Base-by-base conservation (phyloP, 345 rosid genomes). In the Aquilaria yunnanensis region DNA sequence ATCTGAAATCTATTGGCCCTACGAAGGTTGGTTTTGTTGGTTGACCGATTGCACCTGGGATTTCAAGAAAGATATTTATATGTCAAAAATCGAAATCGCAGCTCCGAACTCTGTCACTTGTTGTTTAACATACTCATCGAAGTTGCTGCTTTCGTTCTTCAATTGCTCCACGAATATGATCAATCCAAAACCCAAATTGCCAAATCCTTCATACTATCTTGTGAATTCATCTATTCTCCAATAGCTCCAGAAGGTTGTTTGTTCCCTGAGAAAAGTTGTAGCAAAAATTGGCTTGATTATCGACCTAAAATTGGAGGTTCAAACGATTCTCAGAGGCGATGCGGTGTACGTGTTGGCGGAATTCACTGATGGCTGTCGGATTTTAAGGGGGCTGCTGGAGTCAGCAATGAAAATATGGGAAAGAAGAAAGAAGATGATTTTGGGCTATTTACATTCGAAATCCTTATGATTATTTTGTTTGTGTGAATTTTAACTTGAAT, bases 161-260 rank as follows among this genome's bases (percentile, higher is more conserved):
- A 94, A 73, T 72, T 88, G 93, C 82, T 88, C 90, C 54, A 86
- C 88, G 53, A 75, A 88, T 10, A 86, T 80, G 56, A 89, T 82
- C 1, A 88, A 64, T 60, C 96, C 95, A 0, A 89, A 73, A 10
- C 91, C 89, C 62, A 94, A 88, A 57, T 86, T 95, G 10, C 91
- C 97, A 6, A 88, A 75, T 32, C 82, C 89, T 6, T 75, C 63
- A 70, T 85, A 94, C 75, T 94, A 92, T 32, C 85, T 73, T 0
- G 83, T 74, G 47, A 94, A 56, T 94, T 88, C 99, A 90, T 88
- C 81, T 86, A 16, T 16, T 88, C 89, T 85, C 92, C 81, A 90
- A 46, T 1, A 94, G 80, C 67, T 88, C 93, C 59, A 90, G 64
- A 31, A 73, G 72, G 67, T 75, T 85, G 62, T 65, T 88, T 65